Percentiles rank a stretch among this genome's conserved stretches.
Conservation (phyloP, 306 rosid species). For the Coriaria nepalensis region DNA sequence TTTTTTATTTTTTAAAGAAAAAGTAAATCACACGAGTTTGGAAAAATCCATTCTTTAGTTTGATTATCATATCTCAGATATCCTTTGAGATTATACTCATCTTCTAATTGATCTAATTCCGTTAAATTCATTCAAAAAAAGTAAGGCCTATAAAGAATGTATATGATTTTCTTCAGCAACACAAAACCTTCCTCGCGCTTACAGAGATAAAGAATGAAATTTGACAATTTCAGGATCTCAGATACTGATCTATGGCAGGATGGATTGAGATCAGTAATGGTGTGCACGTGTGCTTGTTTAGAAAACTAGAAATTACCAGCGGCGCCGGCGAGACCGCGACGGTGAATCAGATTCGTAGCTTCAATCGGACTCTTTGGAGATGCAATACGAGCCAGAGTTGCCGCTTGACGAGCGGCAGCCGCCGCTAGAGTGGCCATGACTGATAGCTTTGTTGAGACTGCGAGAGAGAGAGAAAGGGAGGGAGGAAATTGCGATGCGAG, state of each 20-base stretch:
- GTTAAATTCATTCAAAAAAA: no score
- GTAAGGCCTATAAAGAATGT: neutral
- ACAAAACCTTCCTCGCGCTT: neutral
- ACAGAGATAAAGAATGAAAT: neutral
- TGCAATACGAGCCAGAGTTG: slow-evolving; percentile 39
- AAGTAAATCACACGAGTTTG: no score
- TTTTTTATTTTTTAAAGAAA: no score
- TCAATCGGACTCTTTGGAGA: slow-evolving; percentile 31
- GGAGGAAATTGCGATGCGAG: no score
- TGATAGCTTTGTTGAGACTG: no score
- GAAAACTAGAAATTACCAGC: slow-evolving; percentile 35
- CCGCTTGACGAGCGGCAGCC: slow-evolving; percentile 60
- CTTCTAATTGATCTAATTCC: no score
- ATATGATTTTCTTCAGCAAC: neutral
- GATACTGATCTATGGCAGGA: slow-evolving; percentile 1
- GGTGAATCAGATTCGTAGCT: slow-evolving; percentile 34
- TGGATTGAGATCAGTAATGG: neutral
- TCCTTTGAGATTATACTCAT: no score
- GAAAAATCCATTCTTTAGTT: no score
- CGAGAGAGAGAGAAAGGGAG: no score
- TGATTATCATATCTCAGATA: no score
- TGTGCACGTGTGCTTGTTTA: neutral
- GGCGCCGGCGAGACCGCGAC: slow-evolving; percentile 77
- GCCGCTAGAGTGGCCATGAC: slow-evolving; percentile 68
- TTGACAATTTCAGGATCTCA: neutral